Base-by-base conservation (phyloP, 805 yeast genomes). In the Saccharomyces mikatae region DNA sequence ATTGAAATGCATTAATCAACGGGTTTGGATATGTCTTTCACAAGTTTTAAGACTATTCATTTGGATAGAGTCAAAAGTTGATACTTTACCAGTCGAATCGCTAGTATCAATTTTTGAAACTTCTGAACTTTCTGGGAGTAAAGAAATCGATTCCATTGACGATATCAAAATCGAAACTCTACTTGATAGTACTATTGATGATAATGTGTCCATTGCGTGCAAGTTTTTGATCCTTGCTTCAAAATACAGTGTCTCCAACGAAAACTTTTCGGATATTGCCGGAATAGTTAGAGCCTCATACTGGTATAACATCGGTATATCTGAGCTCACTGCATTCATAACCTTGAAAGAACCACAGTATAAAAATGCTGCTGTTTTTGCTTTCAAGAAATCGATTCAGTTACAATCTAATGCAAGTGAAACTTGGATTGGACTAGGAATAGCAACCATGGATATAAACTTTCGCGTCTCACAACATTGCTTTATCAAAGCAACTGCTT, bases 381-480 rank as follows among this genome's bases (percentile, higher is more conserved):
- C 77, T 4, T 73, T 87, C 58, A 87, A 87, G 60, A 78, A 76
- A 47, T 85, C 96, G 0, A 82, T 91, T 53, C 82, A 79, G 54
- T 71, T 82, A 8, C 97, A 92, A 67, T 77, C 84, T 4, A 80
- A 78, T 54, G 87, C 86, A 58, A 74, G 86, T 1, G 82, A 79
- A 21, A 82, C 82, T 55, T 94, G 99, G 99, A 75, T 81, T 52
- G 84, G 87, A 0, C 74, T 92, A 29, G 99, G 98, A 13, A 78
- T 86, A 54, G 86, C 90, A 0, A 80, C 89, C 6, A 76, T 84
- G 53, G 71, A 81, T 2, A 69, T 75, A 3, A 86, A 82, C 59
- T 84, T 92, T 0, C 78, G 80, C 49, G 86, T 89, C 6, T 76
- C 97, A 0, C 99, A 94, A 70, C 99, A 94, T 71, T 89, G 97